These are phyloP conservation scores for Clausena lansium DNA, from an alignment of 345 rosid genomes.

Conservation along the genomic window DNA sequence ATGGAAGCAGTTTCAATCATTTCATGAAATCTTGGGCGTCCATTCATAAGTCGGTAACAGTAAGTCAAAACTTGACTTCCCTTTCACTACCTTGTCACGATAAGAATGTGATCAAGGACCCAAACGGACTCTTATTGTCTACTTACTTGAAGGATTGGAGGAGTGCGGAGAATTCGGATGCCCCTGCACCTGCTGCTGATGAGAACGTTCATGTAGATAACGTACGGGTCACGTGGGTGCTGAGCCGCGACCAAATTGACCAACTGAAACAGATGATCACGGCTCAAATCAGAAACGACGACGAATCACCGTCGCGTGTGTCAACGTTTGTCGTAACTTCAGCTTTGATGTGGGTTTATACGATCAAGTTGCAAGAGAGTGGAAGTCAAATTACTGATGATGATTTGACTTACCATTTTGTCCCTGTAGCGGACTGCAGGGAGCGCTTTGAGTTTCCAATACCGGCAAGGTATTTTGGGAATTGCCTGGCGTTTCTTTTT, in stretches of 20 bases:
- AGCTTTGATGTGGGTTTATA: conserved; percentile 36
- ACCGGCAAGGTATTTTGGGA: conserved; percentile 43
- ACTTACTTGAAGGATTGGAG: conserved; percentile 24
- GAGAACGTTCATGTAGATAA: conserved; percentile 27
- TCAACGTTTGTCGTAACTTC: conserved; percentile 35
- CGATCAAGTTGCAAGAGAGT: conserved; percentile 21
- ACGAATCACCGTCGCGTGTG: not conserved
- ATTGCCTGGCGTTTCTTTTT: conserved; percentile 32
- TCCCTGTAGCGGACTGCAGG: conserved; percentile 26
- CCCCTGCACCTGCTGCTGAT: not conserved
- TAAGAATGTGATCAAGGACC: conserved; percentile 35
- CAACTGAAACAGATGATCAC: conserved; percentile 25
- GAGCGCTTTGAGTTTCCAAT: conserved; percentile 21
- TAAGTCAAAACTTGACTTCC: not conserved
- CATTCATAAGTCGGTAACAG: conserved; percentile 16
- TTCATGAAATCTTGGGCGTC: conserved; percentile 41
- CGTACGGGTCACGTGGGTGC: conserved; percentile 35
- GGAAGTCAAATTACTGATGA: not conserved
- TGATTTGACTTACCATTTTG: conserved; percentile 12
- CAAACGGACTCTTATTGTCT: conserved; percentile 19
- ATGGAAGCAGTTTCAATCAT: conserved; percentile 29
- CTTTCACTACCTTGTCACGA: conserved; percentile 14
- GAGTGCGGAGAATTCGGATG: not conserved
- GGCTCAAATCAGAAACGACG: conserved; percentile 1
- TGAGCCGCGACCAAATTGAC: conserved; percentile 23